These are phyloP conservation scores for Glomus cerebriforme DNA, from an alignment of 192 early-diverging fungal genomes.

Conservation along the genomic window DNA sequence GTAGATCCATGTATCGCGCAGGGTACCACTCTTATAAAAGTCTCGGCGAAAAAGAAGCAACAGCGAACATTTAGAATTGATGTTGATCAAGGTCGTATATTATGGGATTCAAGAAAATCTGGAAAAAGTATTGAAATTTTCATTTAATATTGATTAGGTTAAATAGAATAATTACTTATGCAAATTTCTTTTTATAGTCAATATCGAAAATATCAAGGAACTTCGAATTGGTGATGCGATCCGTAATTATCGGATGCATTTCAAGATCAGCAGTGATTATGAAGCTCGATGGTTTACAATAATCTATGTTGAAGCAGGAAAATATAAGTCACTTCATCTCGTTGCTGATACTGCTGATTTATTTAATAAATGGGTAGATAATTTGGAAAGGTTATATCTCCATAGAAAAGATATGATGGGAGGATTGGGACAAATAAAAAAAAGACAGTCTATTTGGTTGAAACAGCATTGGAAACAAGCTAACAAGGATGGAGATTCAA, in stretches of 20 bases:
- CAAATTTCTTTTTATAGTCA: constrained; percentile 35
- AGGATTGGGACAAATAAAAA: constrained; percentile 42
- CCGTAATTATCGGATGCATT: constrained; percentile 42
- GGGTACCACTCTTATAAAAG: constrained; percentile 43
- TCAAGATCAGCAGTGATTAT: constrained; percentile 38
- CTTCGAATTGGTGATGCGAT: constrained; percentile 45
- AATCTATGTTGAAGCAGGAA: constrained; percentile 43
- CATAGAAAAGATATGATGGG: constrained; percentile 42
- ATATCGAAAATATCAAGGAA: constrained; percentile 52
- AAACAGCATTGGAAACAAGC: constrained; percentile 50
- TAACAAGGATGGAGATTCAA: constrained; percentile 47
- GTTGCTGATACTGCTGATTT: constrained; percentile 41
- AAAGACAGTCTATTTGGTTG: constrained; percentile 44
- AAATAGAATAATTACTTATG: neutral
- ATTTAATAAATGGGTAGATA: constrained; percentile 45
- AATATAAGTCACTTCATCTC: constrained; percentile 49
- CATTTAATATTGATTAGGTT: neutral
- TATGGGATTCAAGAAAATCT: constrained; percentile 51
- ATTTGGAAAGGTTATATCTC: constrained; percentile 42
- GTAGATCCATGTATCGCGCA: constrained; percentile 28
- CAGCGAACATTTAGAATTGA: constrained; percentile 45
- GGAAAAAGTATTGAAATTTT: constrained; percentile 34
- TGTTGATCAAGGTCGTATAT: constrained; percentile 43
- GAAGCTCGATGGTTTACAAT: constrained; percentile 49
- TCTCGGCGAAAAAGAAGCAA: constrained; percentile 47